phyloP scores from a whole-genome alignment of 129 eudicot species.

The Silybum marianum region DNA sequence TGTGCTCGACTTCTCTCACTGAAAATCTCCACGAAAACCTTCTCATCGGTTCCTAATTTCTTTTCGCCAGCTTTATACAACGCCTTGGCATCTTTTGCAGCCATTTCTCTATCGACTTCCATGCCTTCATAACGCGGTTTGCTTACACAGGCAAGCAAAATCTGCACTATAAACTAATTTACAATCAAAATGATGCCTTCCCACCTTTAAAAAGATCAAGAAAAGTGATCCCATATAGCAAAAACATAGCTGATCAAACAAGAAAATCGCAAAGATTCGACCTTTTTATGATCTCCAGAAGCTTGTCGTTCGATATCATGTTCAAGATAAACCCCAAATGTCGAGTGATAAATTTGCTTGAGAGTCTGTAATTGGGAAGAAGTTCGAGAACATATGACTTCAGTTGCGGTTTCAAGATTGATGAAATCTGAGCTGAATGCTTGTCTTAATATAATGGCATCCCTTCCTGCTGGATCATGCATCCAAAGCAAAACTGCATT shows the following conservation, averaged over 20 bases:
- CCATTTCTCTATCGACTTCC: constrained; percentile 54
- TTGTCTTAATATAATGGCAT: constrained; percentile 47
- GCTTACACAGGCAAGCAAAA: constrained; percentile 54
- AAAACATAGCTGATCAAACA: background rate
- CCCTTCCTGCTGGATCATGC: constrained; percentile 71
- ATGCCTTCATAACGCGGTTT: constrained; percentile 56
- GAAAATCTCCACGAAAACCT: constrained; percentile 42
- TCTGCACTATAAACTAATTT: constrained; percentile 39
- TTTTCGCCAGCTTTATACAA: constrained; percentile 67
- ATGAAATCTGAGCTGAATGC: constrained; percentile 33
- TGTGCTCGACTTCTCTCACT: constrained; percentile 67
- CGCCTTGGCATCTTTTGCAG: constrained; percentile 61
- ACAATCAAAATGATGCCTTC: constrained; percentile 5
- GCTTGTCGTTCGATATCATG: constrained; percentile 44
- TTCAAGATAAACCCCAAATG: constrained; percentile 45
- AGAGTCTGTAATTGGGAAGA: constrained; percentile 42
- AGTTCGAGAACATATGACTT: constrained; percentile 58
- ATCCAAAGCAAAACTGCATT: constrained; percentile 68
- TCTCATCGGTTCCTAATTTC: constrained; percentile 63
- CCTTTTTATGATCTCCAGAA: constrained; percentile 62
- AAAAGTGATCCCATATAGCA: background rate
- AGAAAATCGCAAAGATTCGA: constrained; percentile 10
- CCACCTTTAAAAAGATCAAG: background rate
- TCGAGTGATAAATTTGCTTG: constrained; percentile 45
- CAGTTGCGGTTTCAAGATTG: constrained; percentile 52